These are phyloP conservation scores for Domatiomyces globalis DNA, from an alignment of 2,329 filamentous ascomycete species.

Conservation along the genomic window DNA sequence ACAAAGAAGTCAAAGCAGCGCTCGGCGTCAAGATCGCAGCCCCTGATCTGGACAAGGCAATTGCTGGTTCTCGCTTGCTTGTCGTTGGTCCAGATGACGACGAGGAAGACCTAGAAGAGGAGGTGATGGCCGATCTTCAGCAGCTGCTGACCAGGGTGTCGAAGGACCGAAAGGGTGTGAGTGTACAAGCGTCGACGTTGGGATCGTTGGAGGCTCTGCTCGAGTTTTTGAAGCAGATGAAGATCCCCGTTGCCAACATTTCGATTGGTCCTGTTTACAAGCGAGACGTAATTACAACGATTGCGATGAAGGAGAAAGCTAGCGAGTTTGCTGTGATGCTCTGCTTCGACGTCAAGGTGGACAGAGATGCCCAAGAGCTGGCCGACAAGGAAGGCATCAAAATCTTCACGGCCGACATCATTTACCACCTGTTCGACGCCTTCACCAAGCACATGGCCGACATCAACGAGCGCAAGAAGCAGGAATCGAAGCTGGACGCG, in stretches of 20 bases:
- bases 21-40: constrained; percentile 98
- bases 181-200: constrained; percentile 90
- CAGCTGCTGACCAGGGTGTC: constrained; percentile 82
- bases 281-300: constrained; percentile 86
- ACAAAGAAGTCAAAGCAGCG: constrained; percentile 97
- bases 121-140: constrained; percentile 89
- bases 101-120: constrained; percentile 89
- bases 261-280: constrained; percentile 96
- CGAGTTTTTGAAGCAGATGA: constrained; percentile 88
- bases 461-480: constrained; percentile 80
- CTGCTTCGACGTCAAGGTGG: constrained; percentile 98
- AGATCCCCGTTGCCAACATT: constrained; percentile 95
- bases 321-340: constrained; percentile 98
- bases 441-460: constrained; percentile 92
- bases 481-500: constrained; percentile 85
- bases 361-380: constrained; percentile 84
- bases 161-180: constrained; percentile 85
- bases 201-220: constrained; percentile 91
- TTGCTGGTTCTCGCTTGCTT: constrained; percentile 86
- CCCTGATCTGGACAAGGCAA: constrained; percentile 86
- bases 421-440: constrained; percentile 93
- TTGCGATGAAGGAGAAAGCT: constrained; percentile 89
- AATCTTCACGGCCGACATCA: constrained; percentile 97
- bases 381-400: constrained; percentile 92
- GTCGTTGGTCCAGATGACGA: constrained; percentile 92